Evolutionary conservation across 2,329 filamentous ascomycete genomes (phyloP), one percentile per base, ranked within the genome.

Genomic region (Trichoderma arundinaceum): DNA sequence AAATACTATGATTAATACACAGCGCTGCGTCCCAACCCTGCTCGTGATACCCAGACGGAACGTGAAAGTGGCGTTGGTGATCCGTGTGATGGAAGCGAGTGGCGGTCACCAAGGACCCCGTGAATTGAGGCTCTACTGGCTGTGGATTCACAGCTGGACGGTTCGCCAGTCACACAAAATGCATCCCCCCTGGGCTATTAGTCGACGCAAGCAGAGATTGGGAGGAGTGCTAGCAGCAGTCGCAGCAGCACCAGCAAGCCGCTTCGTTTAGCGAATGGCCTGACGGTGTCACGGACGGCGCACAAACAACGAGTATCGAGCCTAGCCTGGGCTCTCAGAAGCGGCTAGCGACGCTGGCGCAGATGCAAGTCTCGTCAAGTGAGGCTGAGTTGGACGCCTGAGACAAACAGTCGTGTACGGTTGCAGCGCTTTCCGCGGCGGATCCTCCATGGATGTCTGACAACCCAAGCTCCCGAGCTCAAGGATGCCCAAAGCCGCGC

Each of bases 111-210:
- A 46, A 10, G 8, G 17, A 63, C 60, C 60, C 60, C 49, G 19
- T 46, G 49, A 63, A 54, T 54, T 63, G 60, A 63, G 60, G 60
- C 60, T 63, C 60, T 53, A 46, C 39, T 17, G 51, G 49, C 49
- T 39, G 60, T 46, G 60, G 60, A 54, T 54, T 43, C 49, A 41
- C 15, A 58, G 54, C 15, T 46, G 39, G 46, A 62, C 17, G 46
- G 46, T 28, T 48, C n/a, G 56, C 57, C 44, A 48, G 60, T 54
- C 39, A 63, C 49, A 44, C 59, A 28, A 35, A 62, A 44, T 6
- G 28, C 39, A 38, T 39, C 17, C 41, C n/a, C 39, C 49, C 49
- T 44, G 57, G 9, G 48, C n/a, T 32, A 38, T 8, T 38, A 32
- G 22, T 28, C 28, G 15, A 9, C 6, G 13, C 15, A 44, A 17